phyloP scores from a whole-genome alignment of 108 stramenopile species.

The Pseudonitzschia pungens region DNA sequence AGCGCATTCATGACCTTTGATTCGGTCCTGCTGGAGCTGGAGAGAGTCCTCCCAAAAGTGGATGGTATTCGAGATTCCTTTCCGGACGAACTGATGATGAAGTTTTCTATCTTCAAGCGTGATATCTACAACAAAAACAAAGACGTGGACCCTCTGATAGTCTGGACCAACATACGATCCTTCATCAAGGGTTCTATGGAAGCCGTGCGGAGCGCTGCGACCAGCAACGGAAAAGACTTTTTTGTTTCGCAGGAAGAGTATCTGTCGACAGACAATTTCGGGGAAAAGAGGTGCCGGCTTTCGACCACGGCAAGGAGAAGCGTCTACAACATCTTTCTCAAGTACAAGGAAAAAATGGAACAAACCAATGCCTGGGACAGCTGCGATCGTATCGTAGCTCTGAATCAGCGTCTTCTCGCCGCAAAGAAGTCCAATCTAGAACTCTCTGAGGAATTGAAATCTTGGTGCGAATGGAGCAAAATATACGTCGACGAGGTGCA shows the following conservation, averaged over 20 bases:
- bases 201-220: conserved; percentile 23
- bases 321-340: conserved; percentile 41
- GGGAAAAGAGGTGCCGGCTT: conserved; percentile 49
- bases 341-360: conserved; percentile 36
- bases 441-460: not conserved
- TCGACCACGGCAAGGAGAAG: conserved; percentile 21
- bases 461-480: conserved; percentile 10
- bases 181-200: conserved; percentile 69
- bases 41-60: conserved; percentile 19
- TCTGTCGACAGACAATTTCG: conserved; percentile 23
- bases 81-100: conserved; percentile 22
- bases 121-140: conserved; percentile 24
- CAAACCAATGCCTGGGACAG: conserved; percentile 54
- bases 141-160: conserved; percentile 38
- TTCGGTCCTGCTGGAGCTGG: conserved; percentile 22
- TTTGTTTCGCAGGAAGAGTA: conserved; percentile 43
- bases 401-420: conserved; percentile 9
- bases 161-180: conserved; percentile 58
- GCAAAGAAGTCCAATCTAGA: conserved; percentile 10
- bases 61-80: not conserved
- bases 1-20: conserved; percentile 42
- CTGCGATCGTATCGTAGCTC: conserved; percentile 39
- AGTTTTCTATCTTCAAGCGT: conserved; percentile 38
- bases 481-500: conserved; percentile 59
- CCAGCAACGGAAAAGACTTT: not conserved